A percentile compares a stretch with the other conserved stretches of the same genome.
Conservation (phyloP, 805 yeast species). For the Candida arabinofermentans region DNA sequence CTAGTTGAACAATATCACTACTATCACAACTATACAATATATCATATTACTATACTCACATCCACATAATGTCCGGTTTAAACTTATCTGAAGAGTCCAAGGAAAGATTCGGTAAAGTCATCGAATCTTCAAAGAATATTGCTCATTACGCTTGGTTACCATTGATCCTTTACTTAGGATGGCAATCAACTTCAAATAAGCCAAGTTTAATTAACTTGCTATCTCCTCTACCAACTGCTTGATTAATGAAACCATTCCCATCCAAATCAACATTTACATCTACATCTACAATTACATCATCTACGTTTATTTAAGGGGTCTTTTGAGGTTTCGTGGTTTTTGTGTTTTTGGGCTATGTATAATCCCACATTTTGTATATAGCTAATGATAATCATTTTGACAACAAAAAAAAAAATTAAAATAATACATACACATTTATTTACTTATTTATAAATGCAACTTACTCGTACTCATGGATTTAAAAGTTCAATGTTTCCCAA, state of each 20-base stretch:
- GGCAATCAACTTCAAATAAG: slow-evolving; percentile 76
- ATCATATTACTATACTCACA: not conserved
- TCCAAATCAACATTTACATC: not conserved
- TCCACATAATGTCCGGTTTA: slow-evolving; percentile 32
- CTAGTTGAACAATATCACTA: too few relatives aligned
- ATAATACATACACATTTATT: too few relatives aligned
- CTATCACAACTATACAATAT: not conserved
- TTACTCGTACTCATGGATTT: too few relatives aligned
- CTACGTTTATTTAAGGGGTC: not conserved
- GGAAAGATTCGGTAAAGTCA: slow-evolving; percentile 83
- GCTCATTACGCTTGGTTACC: slow-evolving; percentile 98
- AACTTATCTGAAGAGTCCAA: slow-evolving; percentile 45
- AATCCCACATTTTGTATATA: slow-evolving; percentile 1
- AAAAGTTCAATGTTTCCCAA: too few relatives aligned
- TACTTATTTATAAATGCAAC: too few relatives aligned
- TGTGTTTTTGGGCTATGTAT: not conserved
- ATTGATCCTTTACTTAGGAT: slow-evolving; percentile 85
- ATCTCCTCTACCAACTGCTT: slow-evolving; percentile 78
- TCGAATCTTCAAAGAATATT: slow-evolving; percentile 79
- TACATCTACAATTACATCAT: not conserved
- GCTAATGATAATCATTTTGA: not conserved
- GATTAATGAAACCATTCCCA: slow-evolving; percentile 17
- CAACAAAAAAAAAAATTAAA: too few relatives aligned
- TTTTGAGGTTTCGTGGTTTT: not conserved
- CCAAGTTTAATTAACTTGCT: slow-evolving; percentile 75